Evolutionary conservation across 495 filamentous ascomycete genomes (phyloP).

Genomic region (Astrocystis sublimbata): DNA sequence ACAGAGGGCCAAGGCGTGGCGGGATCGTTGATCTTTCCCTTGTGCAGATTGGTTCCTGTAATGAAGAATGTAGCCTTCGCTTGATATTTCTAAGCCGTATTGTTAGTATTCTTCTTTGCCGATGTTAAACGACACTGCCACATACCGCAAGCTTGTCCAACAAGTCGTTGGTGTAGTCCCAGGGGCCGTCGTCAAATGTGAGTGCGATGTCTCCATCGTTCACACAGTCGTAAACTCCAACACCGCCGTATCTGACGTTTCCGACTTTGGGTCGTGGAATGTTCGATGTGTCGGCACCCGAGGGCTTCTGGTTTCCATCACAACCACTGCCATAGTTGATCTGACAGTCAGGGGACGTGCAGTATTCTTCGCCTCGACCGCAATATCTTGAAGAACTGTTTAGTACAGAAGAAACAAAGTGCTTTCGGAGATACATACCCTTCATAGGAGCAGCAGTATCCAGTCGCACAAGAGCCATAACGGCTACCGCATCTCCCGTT

Average conservation of each 20-base stretch:
- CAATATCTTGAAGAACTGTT: conserved; percentile 53
- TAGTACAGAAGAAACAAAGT: conserved; percentile 31
- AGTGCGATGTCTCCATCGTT: conserved; percentile 66
- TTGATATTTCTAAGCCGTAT: conserved; percentile 50
- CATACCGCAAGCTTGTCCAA: conserved; percentile 61
- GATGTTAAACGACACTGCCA: background rate
- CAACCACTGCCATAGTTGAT: conserved; percentile 65
- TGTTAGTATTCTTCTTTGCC: conserved; percentile 9
- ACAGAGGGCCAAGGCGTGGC: conserved; percentile 57
- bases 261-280: conserved; percentile 63
- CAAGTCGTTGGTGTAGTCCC: conserved; percentile 65
- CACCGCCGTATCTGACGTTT: conserved; percentile 58
- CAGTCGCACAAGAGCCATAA: conserved; percentile 53
- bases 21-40: conserved; percentile 67
- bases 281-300: conserved; percentile 59
- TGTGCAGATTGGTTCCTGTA: conserved; percentile 72
- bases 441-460: conserved; percentile 64
- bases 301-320: conserved; percentile 66
- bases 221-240: conserved; percentile 66
- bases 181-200: conserved; percentile 80
- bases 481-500: conserved; percentile 39
- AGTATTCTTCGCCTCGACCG: conserved; percentile 62
- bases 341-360: conserved; percentile 68
- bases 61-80: conserved; percentile 81
- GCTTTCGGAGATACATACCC: conserved; percentile 42